Conservation (phyloP, 352 stramenopile species). For the Albugo candida region DNA sequence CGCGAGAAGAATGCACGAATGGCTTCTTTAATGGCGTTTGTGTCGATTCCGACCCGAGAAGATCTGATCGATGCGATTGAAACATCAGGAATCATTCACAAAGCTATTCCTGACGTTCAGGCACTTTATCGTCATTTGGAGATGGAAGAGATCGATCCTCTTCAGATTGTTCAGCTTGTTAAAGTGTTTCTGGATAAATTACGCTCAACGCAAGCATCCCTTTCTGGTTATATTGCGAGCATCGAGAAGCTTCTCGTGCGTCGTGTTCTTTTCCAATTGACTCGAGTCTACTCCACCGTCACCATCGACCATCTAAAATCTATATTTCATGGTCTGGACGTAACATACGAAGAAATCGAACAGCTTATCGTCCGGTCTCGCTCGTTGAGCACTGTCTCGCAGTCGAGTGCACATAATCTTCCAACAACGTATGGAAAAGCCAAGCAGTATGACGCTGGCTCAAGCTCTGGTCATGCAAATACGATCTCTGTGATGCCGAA, state of each 20-base stretch:
- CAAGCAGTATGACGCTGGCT: no score
- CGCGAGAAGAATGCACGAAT: conserved; percentile 90
- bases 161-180: conserved; percentile 61
- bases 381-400: conserved; percentile 35
- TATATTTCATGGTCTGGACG: conserved; percentile 69
- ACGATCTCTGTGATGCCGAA: conserved; percentile 36
- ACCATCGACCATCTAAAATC: conserved; percentile 63
- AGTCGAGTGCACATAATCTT: conserved; percentile 36
- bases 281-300: conserved; percentile 72
- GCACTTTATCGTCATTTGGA: conserved; percentile 54
- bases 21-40: conserved; percentile 84
- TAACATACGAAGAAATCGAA: conserved; percentile 71
- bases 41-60: conserved; percentile 67
- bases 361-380: conserved; percentile 70
- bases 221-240: conserved; percentile 32
- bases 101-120: conserved; percentile 31
- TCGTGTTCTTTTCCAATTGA: conserved; percentile 70
- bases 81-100: conserved; percentile 35
- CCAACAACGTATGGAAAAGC: conserved; percentile 39
- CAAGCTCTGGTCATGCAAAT: conserved; percentile 13
- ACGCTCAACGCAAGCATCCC: conserved; percentile 13
- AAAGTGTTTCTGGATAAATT: conserved; percentile 30
- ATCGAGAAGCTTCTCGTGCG: conserved; percentile 54
- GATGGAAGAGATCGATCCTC: conserved; percentile 42
- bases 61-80: conserved; percentile 84